Conservation (phyloP, 2,329 filamentous ascomycete species). For the Venturia oleaginea region DNA sequence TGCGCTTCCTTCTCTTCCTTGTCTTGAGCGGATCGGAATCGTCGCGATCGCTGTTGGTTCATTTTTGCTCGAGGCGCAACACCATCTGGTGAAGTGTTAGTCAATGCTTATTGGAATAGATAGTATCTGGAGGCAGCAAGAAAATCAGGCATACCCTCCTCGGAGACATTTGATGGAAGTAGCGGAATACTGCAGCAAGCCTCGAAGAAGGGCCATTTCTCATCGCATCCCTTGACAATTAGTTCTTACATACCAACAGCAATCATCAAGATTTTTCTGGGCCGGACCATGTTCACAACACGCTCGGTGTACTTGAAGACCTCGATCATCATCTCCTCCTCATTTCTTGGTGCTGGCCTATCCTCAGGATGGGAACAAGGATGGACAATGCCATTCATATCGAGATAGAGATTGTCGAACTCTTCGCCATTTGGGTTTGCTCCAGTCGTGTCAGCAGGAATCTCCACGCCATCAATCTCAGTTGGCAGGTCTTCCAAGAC, state of each 20-base stretch:
- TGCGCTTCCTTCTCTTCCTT: constrained; percentile 89
- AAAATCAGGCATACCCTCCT: constrained; percentile 23
- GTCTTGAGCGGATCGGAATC: constrained; percentile 90
- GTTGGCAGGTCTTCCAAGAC: constrained; percentile 80
- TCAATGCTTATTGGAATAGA: constrained; percentile 12
- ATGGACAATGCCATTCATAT: constrained; percentile 99
- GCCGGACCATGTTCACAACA: constrained; percentile 96
- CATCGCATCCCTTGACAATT: background rate
- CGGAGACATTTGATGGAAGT: constrained; percentile 21
- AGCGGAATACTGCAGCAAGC: constrained; percentile 21
- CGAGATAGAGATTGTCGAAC: constrained; percentile 93
- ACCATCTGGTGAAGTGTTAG: constrained; percentile 53
- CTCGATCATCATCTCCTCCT: constrained; percentile 99
- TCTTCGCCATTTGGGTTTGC: constrained; percentile 97
- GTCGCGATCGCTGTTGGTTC: constrained; percentile 96
- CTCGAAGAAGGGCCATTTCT: constrained; percentile 2
- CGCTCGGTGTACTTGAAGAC: constrained; percentile 98
- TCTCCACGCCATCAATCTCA: constrained; percentile 70
- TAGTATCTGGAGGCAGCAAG: constrained; percentile 6
- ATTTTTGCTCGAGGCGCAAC: constrained; percentile 97
- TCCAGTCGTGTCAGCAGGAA: constrained; percentile 75
- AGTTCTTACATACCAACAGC: constrained; percentile 63
- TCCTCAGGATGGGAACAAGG: constrained; percentile 98
- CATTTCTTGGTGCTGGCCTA: constrained; percentile 77
- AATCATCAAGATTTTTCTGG: constrained; percentile 92